Conservation (phyloP, 1,284 basidiomycete genomes). For the Xerocomus minutiporus region DNA sequence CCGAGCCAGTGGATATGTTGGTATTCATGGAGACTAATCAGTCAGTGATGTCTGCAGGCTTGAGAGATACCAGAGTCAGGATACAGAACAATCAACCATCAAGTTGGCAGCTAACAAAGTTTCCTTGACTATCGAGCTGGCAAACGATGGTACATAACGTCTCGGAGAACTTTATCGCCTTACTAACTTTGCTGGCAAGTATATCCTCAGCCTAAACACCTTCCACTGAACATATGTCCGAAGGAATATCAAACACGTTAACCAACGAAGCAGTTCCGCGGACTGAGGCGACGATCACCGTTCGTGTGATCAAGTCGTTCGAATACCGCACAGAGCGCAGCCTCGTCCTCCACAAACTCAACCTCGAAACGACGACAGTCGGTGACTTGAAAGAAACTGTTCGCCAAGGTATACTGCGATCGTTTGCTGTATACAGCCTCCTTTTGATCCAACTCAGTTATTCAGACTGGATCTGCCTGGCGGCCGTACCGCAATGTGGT, state of each 20-base stretch:
- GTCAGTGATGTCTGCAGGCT: too few species aligned
- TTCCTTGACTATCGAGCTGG: too few species aligned
- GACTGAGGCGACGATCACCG: slow-evolving; percentile 77
- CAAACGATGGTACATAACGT: too few species aligned
- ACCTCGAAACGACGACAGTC: slow-evolving; percentile 77
- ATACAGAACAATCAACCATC: too few species aligned
- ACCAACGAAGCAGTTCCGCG: slow-evolving; percentile 66
- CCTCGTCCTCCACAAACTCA: slow-evolving; percentile 78
- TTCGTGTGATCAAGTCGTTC: slow-evolving; percentile 95
- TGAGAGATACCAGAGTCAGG: too few species aligned
- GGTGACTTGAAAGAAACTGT: slow-evolving; percentile 70
- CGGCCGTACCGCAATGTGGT: slow-evolving; percentile 75
- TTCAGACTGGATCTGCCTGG: slow-evolving; percentile 74
- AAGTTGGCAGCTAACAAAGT: too few species aligned
- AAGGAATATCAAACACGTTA: slow-evolving; percentile 49
- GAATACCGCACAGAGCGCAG: slow-evolving; percentile 87
- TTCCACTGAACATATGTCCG: slow-evolving; percentile 28
- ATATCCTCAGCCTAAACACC: background rate
- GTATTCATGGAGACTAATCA: slow-evolving; percentile 8
- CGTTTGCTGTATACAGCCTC: background rate
- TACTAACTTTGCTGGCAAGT: background rate
- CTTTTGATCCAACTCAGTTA: slow-evolving; percentile 41
- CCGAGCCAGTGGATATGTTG: slow-evolving; percentile 5
- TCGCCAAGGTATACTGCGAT: slow-evolving; percentile 48
- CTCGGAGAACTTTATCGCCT: too few species aligned